A percentile compares a stretch with the other conserved stretches of the same genome.
These are phyloP conservation scores for Penicillium ucsense DNA, from an alignment of 495 filamentous ascomycete genomes.

Conservation along the genomic window DNA sequence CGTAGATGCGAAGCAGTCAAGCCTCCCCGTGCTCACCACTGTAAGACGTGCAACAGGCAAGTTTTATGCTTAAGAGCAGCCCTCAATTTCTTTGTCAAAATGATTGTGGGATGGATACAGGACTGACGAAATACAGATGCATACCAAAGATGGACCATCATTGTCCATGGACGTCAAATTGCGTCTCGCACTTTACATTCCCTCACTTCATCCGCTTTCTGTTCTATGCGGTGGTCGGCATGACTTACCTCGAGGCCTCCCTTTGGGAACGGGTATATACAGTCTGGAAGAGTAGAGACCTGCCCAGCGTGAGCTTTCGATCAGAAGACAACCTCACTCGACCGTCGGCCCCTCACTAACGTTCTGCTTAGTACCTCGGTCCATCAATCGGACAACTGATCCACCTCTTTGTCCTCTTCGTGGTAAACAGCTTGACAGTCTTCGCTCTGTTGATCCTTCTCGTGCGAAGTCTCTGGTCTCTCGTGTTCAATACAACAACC, in stretches of 20 bases:
- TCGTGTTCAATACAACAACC: slow-evolving; percentile 60
- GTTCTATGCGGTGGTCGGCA: slow-evolving; percentile 61
- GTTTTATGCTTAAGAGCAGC: background rate
- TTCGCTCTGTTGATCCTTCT: slow-evolving; percentile 61
- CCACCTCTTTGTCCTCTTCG: slow-evolving; percentile 54
- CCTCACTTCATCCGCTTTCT: slow-evolving; percentile 88
- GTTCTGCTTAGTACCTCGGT: slow-evolving; percentile 55
- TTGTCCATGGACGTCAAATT: slow-evolving; percentile 92
- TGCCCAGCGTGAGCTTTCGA: slow-evolving; percentile 50
- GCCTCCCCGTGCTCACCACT: slow-evolving; percentile 86
- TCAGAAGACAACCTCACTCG: background rate
- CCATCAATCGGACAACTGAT: slow-evolving; percentile 53
- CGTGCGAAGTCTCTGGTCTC: slow-evolving; percentile 46
- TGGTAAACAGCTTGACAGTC: slow-evolving; percentile 50
- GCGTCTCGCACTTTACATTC: slow-evolving; percentile 82
- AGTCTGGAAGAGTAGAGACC: slow-evolving; percentile 55
- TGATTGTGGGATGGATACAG: background rate
- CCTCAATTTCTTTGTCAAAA: too few species aligned
- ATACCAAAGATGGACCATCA: slow-evolving; percentile 98
- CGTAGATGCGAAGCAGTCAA: slow-evolving; percentile 76
- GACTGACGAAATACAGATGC: slow-evolving; percentile 44
- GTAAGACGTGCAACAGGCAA: slow-evolving; percentile 69
- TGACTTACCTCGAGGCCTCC: slow-evolving; percentile 50
- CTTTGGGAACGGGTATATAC: slow-evolving; percentile 48
- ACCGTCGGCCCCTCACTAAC: slow-evolving; percentile 4